phyloP scores from a whole-genome alignment of 73 alveolate genomes.

The Uronychia binucleata region DNA sequence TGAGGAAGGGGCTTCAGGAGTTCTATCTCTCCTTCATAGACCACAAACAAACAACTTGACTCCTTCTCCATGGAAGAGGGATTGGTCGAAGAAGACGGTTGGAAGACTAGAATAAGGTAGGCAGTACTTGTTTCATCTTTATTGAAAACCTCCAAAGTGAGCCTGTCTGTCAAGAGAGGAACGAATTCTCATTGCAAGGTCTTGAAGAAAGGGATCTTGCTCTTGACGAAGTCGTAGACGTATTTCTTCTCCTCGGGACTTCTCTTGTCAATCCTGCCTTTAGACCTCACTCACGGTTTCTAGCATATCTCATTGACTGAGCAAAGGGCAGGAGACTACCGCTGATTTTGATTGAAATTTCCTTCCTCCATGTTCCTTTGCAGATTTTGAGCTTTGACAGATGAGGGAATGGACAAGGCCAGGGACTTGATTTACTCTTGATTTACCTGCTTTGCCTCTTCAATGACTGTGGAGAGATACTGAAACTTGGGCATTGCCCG shows the following conservation, averaged over 20 bases:
- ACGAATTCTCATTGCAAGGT: not conserved
- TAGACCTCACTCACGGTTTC: not conserved
- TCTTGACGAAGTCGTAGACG: not conserved
- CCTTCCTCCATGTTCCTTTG: not conserved
- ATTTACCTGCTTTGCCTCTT: not conserved
- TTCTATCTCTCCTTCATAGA: not conserved
- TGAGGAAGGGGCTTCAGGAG: not conserved
- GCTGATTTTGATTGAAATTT: not conserved
- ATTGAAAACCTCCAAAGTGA: not conserved
- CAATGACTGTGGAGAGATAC: not conserved
- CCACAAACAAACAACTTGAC: not conserved
- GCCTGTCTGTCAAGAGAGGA: not conserved
- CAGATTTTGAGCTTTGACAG: not conserved
- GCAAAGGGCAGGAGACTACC: not conserved
- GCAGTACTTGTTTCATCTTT: not conserved
- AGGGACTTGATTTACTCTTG: not conserved
- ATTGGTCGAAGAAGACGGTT: too few species aligned
- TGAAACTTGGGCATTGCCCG: not conserved
- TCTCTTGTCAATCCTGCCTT: not conserved
- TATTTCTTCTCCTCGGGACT: not conserved
- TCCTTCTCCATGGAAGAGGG: too few species aligned
- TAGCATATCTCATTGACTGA: not conserved
- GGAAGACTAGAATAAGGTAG: not conserved
- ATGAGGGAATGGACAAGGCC: too few species aligned
- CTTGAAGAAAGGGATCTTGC: not conserved